Percentiles rank a stretch among this genome's conserved stretches.
phyloP scores from a whole-genome alignment of 1,284 basidiomycete genomes.

The Rhizoctonia solani region DNA sequence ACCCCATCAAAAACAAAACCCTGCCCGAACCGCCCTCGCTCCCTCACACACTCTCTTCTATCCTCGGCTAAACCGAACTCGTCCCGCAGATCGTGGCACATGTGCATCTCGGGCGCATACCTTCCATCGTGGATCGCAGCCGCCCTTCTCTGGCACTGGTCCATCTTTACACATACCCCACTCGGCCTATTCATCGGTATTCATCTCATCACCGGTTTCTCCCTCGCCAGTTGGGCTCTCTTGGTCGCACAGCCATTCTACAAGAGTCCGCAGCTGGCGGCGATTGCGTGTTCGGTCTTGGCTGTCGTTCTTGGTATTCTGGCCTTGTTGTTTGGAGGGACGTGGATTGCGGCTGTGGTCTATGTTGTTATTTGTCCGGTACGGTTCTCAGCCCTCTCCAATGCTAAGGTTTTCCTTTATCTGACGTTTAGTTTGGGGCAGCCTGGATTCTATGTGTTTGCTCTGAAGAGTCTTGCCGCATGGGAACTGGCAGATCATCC shows the following conservation, averaged over 20 bases:
- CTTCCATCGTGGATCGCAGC: conserved; percentile 70
- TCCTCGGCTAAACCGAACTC: not conserved
- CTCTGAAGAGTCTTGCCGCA: conserved; percentile 19
- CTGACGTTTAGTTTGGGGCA: not conserved
- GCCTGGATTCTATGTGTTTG: conserved; percentile 30
- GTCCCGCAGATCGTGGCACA: conserved; percentile 64
- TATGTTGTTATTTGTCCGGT: conserved; percentile 31
- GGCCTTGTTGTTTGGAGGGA: conserved; percentile 50
- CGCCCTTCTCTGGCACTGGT: conserved; percentile 63
- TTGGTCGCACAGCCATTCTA: conserved; percentile 72
- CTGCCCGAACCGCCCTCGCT: no score
- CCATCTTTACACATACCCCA: conserved; percentile 66
- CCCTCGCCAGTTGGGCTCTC: conserved; percentile 70
- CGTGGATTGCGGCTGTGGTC: conserved; percentile 18
- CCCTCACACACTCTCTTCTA: no score
- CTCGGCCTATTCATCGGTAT: conserved; percentile 65
- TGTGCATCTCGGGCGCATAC: conserved; percentile 59
- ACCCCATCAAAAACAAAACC: not conserved
- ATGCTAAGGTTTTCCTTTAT: not conserved
- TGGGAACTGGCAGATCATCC: conserved; percentile 12
- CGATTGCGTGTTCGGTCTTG: conserved; percentile 66
- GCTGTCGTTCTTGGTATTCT: conserved; percentile 69
- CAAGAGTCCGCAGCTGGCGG: conserved; percentile 73
- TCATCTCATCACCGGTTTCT: conserved; percentile 68
- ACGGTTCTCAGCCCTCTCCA: no score